Percentiles rank a stretch among this genome's conserved stretches.
phyloP scores from a whole-genome alignment of 2,329 filamentous ascomycete genomes.

The Geosmithia flava region DNA sequence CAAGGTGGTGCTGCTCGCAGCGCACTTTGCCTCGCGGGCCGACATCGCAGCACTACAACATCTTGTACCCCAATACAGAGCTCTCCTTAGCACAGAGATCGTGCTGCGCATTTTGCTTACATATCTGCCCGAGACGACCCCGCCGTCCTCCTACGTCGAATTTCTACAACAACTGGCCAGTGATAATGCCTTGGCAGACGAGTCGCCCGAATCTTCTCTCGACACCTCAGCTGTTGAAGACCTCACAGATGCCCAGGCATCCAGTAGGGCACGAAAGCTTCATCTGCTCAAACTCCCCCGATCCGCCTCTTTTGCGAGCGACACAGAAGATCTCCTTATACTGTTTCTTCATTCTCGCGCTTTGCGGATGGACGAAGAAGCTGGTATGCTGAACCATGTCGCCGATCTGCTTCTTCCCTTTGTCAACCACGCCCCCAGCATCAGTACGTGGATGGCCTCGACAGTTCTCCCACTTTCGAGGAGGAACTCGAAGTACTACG shows the following conservation, averaged over 20 bases:
- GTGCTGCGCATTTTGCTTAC: slow-evolving; percentile 63
- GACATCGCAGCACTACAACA: slow-evolving; percentile 50
- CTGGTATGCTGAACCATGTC: slow-evolving; percentile 58
- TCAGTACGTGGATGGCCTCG: slow-evolving; percentile 58
- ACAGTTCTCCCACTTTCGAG: slow-evolving; percentile 56
- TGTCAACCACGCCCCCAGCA: slow-evolving; percentile 43
- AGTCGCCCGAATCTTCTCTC: slow-evolving; percentile 15
- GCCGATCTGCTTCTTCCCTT: slow-evolving; percentile 59
- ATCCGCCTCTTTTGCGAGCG: slow-evolving; percentile 10
- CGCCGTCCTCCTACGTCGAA: slow-evolving; percentile 48
- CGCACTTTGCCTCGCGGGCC: slow-evolving; percentile 53
- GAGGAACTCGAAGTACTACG: slow-evolving; percentile 59
- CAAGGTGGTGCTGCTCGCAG: slow-evolving; percentile 62
- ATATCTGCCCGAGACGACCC: slow-evolving; percentile 60
- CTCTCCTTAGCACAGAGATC: slow-evolving; percentile 50
- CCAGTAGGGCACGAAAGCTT: slow-evolving; percentile 51
- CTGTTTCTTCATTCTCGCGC: slow-evolving; percentile 57
- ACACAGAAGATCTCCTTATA: slow-evolving; percentile 41
- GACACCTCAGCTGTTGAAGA: slow-evolving; percentile 43
- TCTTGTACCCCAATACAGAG: slow-evolving; percentile 42
- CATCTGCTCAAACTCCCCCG: slow-evolving; percentile 45
- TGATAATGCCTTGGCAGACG: slow-evolving; percentile 11
- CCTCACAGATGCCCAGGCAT: slow-evolving; percentile 50
- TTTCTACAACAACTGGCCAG: slow-evolving; percentile 47
- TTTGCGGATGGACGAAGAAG: slow-evolving; percentile 56